These are phyloP conservation scores for Pseudozyma flocculosa DNA, from an alignment of 1,284 basidiomycete genomes.

Conservation along the genomic window DNA sequence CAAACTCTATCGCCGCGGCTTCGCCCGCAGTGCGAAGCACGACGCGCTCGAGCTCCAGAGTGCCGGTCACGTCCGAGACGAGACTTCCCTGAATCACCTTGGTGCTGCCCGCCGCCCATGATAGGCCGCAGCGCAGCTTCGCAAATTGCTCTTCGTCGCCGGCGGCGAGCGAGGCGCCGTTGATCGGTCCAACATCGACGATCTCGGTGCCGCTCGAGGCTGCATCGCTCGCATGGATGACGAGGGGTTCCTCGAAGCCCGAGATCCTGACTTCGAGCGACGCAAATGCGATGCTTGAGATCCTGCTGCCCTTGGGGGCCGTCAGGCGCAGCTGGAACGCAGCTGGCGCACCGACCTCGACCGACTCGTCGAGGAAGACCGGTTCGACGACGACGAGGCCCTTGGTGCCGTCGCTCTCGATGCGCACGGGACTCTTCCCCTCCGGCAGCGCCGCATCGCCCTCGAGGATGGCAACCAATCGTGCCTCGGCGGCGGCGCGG, in stretches of 20 bases:
- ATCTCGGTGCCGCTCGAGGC: background rate
- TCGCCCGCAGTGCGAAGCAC: background rate
- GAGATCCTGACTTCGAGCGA: background rate
- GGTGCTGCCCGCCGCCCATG: background rate
- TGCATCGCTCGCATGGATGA: background rate
- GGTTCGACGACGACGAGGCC: conserved; percentile 6
- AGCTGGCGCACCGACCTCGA: conserved; percentile 2
- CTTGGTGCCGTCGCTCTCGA: conserved; percentile 6
- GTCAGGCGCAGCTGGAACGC: conserved; percentile 9
- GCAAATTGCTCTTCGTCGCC: background rate
- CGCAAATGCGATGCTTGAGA: background rate
- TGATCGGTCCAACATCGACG: background rate
- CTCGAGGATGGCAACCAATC: too few species aligned
- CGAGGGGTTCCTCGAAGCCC: background rate
- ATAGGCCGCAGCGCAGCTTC: background rate
- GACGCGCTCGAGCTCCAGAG: background rate
- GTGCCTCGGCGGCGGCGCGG: too few species aligned
- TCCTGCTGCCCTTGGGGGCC: conserved; percentile 1
- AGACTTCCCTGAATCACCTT: background rate
- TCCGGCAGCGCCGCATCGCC: conserved; percentile 2
- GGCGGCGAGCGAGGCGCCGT: too few species aligned
- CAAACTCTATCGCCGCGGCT: background rate
- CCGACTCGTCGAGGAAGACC: conserved; percentile 1
- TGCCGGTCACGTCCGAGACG: background rate
- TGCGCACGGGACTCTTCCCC: background rate